Evolutionary conservation across 768 basidiomycete genomes (phyloP).

Genomic region (Fibroporia radiculosa): DNA sequence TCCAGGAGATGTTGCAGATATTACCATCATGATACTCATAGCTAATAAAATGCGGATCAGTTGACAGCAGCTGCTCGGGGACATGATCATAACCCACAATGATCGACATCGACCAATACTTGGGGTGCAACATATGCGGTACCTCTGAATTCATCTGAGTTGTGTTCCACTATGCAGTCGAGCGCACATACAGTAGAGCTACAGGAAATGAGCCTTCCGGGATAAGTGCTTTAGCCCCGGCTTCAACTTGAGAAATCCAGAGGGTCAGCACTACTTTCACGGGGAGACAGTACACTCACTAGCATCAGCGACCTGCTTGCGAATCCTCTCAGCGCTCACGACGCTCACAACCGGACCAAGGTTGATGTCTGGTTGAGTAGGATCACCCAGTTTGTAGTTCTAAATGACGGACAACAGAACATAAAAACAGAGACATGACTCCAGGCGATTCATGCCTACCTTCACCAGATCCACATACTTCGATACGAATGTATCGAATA

Average conservation of each 20-base stretch:
- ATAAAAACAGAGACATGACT: background rate
- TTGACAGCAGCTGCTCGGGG: background rate
- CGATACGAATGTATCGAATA: conserved; percentile 75
- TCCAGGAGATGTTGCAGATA: no score
- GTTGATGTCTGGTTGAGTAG: conserved; percentile 62
- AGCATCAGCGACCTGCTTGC: conserved; percentile 83
- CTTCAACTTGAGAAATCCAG: conserved; percentile 40
- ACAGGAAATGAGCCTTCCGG: conserved; percentile 57
- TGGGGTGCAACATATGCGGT: conserved; percentile 88
- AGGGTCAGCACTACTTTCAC: background rate
- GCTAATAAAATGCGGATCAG: conserved; percentile 30
- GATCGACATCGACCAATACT: conserved; percentile 83
- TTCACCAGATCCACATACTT: conserved; percentile 69
- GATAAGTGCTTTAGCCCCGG: conserved; percentile 75
- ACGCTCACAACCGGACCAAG: conserved; percentile 92
- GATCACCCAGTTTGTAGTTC: conserved; percentile 85
- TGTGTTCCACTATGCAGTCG: background rate
- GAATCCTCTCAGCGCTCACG: conserved; percentile 76
- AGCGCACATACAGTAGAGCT: conserved; percentile 51
- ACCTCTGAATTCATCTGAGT: conserved; percentile 36
- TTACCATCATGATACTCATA: conserved; percentile 93
- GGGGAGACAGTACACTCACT: conserved; percentile 34
- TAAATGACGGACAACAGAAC: conserved; percentile 19
- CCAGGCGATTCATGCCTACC: conserved; percentile 22
- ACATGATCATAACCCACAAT: conserved; percentile 45